phyloP scores from a whole-genome alignment of 2,329 filamentous ascomycete species.

The Colletotrichum sp. region DNA sequence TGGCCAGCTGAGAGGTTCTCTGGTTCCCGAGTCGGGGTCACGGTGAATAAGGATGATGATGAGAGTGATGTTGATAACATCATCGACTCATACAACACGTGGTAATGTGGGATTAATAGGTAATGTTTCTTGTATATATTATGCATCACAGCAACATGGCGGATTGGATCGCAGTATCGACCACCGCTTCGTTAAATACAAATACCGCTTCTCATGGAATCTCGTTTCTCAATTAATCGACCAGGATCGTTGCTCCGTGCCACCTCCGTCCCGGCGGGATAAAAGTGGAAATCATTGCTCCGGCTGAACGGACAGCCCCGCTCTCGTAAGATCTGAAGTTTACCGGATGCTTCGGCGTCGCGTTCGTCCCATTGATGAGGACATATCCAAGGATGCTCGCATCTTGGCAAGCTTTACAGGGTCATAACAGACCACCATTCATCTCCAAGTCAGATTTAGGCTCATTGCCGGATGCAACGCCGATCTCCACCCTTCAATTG shows the following conservation, averaged over 20 bases:
- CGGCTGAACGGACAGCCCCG: background rate
- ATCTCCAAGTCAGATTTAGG: background rate
- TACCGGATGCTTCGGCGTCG: background rate
- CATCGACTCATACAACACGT: background rate
- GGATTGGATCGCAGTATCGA: background rate
- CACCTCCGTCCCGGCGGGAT: background rate
- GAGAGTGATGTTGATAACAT: background rate
- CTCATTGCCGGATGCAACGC: background rate
- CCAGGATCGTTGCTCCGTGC: background rate
- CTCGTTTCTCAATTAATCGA: background rate
- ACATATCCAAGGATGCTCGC: background rate
- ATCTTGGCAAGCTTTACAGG: background rate
- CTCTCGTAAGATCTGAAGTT: background rate
- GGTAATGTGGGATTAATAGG: background rate
- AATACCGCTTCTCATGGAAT: background rate
- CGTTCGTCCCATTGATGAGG: background rate
- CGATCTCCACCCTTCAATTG: background rate
- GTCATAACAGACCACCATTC: background rate
- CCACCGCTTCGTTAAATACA: background rate
- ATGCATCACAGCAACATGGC: background rate
- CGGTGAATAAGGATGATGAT: background rate
- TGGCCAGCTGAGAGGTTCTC: slow-evolving; percentile 54
- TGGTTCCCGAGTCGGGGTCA: background rate
- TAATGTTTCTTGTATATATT: background rate
- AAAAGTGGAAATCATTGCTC: background rate